These are phyloP conservation scores for Scutellaria galericulata DNA, from an alignment of 257 asterid genomes.

Conservation along the genomic window DNA sequence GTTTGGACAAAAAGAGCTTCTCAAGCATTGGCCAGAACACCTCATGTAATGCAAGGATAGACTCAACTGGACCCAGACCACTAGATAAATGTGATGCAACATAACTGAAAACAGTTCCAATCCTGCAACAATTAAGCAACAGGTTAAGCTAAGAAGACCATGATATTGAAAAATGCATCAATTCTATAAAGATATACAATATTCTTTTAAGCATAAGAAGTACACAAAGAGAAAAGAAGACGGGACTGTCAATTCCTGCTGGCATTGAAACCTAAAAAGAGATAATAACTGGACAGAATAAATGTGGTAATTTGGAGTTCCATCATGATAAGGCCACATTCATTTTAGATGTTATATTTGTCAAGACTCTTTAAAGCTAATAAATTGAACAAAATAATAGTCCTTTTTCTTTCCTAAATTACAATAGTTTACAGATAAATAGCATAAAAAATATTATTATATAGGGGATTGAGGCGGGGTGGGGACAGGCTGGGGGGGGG, in stretches of 20 bases:
- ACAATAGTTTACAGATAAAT: too few relatives aligned
- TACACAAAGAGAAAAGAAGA: slow-evolving; percentile 3
- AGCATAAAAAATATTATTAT: too few relatives aligned
- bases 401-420: too few relatives aligned
- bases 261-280: slow-evolving; percentile 11
- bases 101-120: slow-evolving; percentile 70
- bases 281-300: slow-evolving; percentile 18
- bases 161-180: slow-evolving; percentile 18
- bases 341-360: too few relatives aligned
- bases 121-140: slow-evolving; percentile 56
- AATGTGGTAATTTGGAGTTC: slow-evolving; percentile 12
- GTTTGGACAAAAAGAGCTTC: slow-evolving; percentile 63
- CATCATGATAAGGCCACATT: slow-evolving; percentile 5
- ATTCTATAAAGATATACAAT: background rate
- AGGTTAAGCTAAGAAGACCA: slow-evolving; percentile 26
- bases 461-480: too few relatives aligned
- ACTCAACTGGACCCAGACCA: slow-evolving; percentile 53
- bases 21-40: slow-evolving; percentile 86
- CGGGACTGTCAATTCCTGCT: background rate
- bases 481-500: too few relatives aligned
- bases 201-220: slow-evolving; percentile 23
- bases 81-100: slow-evolving; percentile 57
- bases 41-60: slow-evolving; percentile 61
- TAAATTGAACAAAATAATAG: too few relatives aligned
- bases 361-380: too few relatives aligned